phyloP scores from a whole-genome alignment of 1,284 basidiomycete species.

The Kwoniella shivajii region DNA sequence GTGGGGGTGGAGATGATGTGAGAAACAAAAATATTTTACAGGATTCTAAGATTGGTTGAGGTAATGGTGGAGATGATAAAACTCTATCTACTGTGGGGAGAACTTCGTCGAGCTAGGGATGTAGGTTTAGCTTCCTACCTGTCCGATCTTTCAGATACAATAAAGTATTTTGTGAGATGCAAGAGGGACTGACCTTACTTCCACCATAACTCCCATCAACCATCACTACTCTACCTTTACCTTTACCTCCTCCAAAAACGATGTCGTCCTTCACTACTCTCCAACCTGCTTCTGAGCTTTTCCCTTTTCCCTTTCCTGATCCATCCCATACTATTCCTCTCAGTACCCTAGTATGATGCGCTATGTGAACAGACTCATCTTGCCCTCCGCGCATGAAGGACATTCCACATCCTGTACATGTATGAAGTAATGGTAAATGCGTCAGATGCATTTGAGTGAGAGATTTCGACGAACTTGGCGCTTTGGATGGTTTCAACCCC shows the following conservation, averaged over 20 bases:
- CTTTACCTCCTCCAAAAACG: conserved; percentile 24
- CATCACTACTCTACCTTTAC: conserved; percentile 42
- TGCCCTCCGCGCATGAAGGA: conserved; percentile 54
- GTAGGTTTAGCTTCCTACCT: background rate
- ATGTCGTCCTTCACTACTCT: conserved; percentile 30
- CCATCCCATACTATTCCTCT: conserved; percentile 53
- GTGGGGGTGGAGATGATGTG: conserved; percentile 40
- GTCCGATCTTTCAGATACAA: background rate
- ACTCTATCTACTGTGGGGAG: conserved; percentile 53
- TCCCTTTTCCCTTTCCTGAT: conserved; percentile 22
- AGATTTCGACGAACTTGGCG: conserved; percentile 1
- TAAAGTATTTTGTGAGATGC: background rate
- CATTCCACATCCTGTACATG: conserved; percentile 54
- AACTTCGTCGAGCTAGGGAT: conserved; percentile 48
- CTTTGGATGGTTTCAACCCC: background rate
- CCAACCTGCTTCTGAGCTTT: conserved; percentile 25
- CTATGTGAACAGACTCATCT: conserved; percentile 50
- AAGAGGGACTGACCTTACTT: conserved; percentile 23
- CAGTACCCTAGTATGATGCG: conserved; percentile 53
- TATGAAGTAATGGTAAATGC: conserved; percentile 37
- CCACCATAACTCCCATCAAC: conserved; percentile 40
- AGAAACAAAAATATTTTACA: conserved; percentile 54
- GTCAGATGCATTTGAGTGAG: conserved; percentile 43
- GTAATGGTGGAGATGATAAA: conserved; percentile 51
- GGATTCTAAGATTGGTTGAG: conserved; percentile 39